Evolutionary conservation across 225 moss, liverwort and hornwort genomes (phyloP).

Genomic region (Pseudisothecium myosuroides): DNA sequence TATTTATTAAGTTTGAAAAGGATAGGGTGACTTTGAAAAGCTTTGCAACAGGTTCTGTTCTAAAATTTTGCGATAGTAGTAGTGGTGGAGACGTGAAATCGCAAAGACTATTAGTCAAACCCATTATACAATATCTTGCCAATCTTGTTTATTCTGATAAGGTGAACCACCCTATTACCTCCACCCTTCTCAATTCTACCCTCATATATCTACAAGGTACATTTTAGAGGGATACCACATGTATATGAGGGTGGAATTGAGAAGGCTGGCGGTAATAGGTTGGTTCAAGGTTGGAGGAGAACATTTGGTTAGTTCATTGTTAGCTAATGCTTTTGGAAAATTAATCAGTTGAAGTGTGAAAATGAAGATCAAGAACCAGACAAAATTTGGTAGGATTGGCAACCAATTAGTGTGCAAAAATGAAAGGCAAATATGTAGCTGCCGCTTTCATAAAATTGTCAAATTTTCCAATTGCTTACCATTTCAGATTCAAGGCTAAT

Average conservation of each 20-base stretch:
- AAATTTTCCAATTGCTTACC: fast-evolving
- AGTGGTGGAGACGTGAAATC: no score
- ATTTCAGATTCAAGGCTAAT: no score
- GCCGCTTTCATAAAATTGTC: no score
- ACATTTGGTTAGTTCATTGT: no score
- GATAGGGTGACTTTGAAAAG: neutral
- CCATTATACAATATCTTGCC: neutral
- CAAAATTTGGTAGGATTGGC: no score
- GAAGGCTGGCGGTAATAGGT: fast-evolving
- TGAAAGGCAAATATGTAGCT: no score
- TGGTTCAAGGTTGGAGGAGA: neutral
- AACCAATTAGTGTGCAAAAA: fast-evolving
- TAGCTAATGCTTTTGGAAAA: no score
- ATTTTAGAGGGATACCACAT: neutral
- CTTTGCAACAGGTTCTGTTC: no score
- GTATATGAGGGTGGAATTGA: neutral
- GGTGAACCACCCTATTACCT: neutral
- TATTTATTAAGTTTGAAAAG: neutral
- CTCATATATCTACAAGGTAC: neutral
- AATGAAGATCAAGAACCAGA: no score
- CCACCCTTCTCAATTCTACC: neutral
- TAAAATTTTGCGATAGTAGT: no score
- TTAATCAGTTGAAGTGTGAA: no score
- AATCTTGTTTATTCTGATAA: neutral
- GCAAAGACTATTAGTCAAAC: no score